Evolutionary conservation across 306 rosid species (phyloP).

Genomic region (Hippophae gyantsensis): DNA sequence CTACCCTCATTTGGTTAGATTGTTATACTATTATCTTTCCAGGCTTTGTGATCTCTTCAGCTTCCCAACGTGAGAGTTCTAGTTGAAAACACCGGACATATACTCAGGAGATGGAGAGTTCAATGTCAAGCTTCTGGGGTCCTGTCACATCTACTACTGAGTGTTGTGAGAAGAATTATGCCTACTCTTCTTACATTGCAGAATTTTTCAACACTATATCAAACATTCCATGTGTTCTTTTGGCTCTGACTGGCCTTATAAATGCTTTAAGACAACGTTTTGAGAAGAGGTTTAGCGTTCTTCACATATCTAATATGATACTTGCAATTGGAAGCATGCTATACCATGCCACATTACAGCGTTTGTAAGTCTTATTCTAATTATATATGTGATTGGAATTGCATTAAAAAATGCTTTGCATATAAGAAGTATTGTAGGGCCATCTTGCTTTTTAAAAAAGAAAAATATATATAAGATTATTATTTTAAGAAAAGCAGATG

Average conservation of each 20-base stretch:
- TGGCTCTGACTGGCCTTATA: constrained; percentile 78
- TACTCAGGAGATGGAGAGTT: constrained; percentile 50
- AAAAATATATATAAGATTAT: too few species aligned
- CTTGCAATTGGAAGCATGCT: constrained; percentile 79
- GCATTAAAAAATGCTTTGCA: not conserved
- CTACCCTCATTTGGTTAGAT: not conserved
- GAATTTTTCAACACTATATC: constrained; percentile 77
- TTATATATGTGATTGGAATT: constrained; percentile 1
- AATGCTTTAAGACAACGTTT: constrained; percentile 64
- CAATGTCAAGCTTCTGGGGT: constrained; percentile 53
- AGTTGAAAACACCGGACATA: constrained; percentile 11
- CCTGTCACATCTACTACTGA: constrained; percentile 27
- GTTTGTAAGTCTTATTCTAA: constrained; percentile 40
- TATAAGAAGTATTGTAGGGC: too few species aligned
- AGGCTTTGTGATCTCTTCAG: constrained; percentile 29
- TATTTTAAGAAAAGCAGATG: too few species aligned
- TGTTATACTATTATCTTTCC: constrained; percentile 20
- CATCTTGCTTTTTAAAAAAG: too few species aligned
- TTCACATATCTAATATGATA: constrained; percentile 34
- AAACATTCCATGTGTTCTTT: constrained; percentile 58
- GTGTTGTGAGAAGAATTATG: constrained; percentile 72
- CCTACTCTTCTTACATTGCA: constrained; percentile 64
- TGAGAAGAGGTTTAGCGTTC: constrained; percentile 64
- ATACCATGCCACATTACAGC: constrained; percentile 79
- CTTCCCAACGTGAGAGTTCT: constrained; percentile 9